These are phyloP conservation scores for Panaeolus cyanescens DNA, from an alignment of 768 basidiomycete genomes.

Conservation along the genomic window DNA sequence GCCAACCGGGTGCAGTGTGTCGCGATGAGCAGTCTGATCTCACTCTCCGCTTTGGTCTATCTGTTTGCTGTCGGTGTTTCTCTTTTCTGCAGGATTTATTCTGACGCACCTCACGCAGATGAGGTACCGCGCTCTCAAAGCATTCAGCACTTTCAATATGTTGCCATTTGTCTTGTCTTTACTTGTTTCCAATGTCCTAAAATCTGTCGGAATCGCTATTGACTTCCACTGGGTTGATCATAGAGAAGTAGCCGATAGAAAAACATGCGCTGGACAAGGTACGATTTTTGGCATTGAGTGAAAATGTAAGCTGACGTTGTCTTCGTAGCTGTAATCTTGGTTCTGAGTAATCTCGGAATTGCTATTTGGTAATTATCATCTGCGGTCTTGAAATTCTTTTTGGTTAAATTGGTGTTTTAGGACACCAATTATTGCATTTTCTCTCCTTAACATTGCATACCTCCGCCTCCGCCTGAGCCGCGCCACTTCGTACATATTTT, in stretches of 20 bases:
- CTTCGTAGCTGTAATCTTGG: slow-evolving; percentile 15
- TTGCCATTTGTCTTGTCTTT: slow-evolving; percentile 28
- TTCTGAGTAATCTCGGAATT: slow-evolving; percentile 39
- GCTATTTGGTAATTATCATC: slow-evolving; percentile 29
- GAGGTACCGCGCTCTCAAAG: slow-evolving; percentile 13
- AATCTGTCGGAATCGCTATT: slow-evolving; percentile 25
- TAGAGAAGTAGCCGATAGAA: slow-evolving; percentile 16
- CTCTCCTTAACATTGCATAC: slow-evolving; percentile 38
- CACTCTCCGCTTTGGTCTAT: slow-evolving; percentile 13
- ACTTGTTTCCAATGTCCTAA: slow-evolving; percentile 27
- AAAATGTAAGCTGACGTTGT: neutral
- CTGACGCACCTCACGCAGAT: too few relatives aligned
- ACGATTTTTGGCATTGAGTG: neutral
- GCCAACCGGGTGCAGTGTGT: slow-evolving; percentile 7
- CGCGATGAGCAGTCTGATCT: slow-evolving; percentile 14
- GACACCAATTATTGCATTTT: slow-evolving; percentile 28
- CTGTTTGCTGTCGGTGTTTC: slow-evolving; percentile 13
- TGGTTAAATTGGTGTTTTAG: slow-evolving; percentile 20
- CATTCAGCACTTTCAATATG: slow-evolving; percentile 26
- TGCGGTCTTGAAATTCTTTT: neutral
- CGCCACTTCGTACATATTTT: slow-evolving; percentile 22
- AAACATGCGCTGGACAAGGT: slow-evolving; percentile 29
- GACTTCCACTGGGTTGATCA: slow-evolving; percentile 28
- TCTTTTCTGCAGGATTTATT: neutral
- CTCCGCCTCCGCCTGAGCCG: slow-evolving; percentile 28